Evolutionary conservation across 192 early-diverging fungal genomes (phyloP), one percentile per base, ranked within the genome.

Genomic region (Linnemannia hyalina): DNA sequence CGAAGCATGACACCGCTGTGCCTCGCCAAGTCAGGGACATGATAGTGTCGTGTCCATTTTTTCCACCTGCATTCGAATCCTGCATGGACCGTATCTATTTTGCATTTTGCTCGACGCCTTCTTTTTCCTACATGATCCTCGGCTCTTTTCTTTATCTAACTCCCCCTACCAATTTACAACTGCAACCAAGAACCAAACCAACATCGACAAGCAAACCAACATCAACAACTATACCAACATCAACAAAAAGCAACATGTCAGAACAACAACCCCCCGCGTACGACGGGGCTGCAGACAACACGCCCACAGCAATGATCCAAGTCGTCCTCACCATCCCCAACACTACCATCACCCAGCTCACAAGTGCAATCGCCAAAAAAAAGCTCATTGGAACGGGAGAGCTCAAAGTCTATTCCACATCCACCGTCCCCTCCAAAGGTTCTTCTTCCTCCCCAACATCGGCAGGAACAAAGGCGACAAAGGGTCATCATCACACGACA

Each of bases 251-350:
- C 0, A 35, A 65, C 29, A 65, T 65, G 60, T 65, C 60, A 26
- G 29, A 29, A 65, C 26, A 65, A 15, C 60, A 65, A 32, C 60
- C 60, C 26, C 60, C 60, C 29, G 8, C 60, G 10, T 63, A 63
- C 60, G 26, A 63, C 60, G 60, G 32, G 26, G 60, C 60, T 26
- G 29, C n/a, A 23, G 26, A 29, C 20, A 60, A 76, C 9, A 42
- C 73, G 46, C 15, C 23, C 11, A 23, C 73, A 10, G 54, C 84
- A 20, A 42, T 77, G 36, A 76, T 86, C 47, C 65, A 80, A 38
- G 60, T 77, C 52, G 47, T 86, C 4, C 76, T 86, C n/a, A n/a
- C 75, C 22, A 74, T 86, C 79, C 77, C 77, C 18, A 73, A 86
- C 10, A 75, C 83, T 0, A 55, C 74, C 55, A 68, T 85, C 74